Percentiles rank a stretch among this genome's conserved stretches.
These are phyloP conservation scores for Protomyces pachydermus DNA, from an alignment of 1,139 yeast species.

Conservation along the genomic window DNA sequence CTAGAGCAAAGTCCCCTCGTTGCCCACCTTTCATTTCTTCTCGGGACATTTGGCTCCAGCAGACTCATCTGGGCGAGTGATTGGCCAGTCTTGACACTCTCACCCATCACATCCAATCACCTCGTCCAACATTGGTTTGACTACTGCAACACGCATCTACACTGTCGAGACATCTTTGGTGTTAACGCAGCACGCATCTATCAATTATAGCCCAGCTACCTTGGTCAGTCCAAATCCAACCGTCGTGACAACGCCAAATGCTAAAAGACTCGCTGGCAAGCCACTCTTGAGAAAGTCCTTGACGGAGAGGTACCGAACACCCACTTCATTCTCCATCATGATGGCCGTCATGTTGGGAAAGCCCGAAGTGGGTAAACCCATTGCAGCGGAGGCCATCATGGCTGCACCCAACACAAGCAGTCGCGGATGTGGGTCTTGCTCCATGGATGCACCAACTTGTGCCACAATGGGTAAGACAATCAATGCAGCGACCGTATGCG, in stretches of 20 bases:
- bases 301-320: conserved; percentile 77
- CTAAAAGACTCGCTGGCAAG: conserved; percentile 73
- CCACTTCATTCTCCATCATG: conserved; percentile 83
- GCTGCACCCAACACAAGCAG: conserved; percentile 79
- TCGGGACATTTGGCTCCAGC: background rate
- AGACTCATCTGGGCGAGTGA: conserved; percentile 18
- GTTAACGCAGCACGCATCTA: background rate
- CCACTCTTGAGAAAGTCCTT: conserved; percentile 80
- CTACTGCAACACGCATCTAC: background rate
- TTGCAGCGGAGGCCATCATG: conserved; percentile 79
- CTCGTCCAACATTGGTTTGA: background rate
- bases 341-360: conserved; percentile 96
- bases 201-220: conserved; percentile 13
- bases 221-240: conserved; percentile 60
- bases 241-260: conserved; percentile 64
- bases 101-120: background rate
- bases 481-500: conserved; percentile 93
- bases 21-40: background rate
- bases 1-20: background rate
- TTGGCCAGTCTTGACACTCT: conserved; percentile 10
- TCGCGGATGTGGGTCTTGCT: conserved; percentile 59
- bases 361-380: conserved; percentile 95
- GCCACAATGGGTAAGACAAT: conserved; percentile 83
- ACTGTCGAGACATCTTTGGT: background rate
- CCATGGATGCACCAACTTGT: conserved; percentile 73